Conservation (phyloP, 2,329 filamentous ascomycete species). For the Lithohypha guttulata region DNA sequence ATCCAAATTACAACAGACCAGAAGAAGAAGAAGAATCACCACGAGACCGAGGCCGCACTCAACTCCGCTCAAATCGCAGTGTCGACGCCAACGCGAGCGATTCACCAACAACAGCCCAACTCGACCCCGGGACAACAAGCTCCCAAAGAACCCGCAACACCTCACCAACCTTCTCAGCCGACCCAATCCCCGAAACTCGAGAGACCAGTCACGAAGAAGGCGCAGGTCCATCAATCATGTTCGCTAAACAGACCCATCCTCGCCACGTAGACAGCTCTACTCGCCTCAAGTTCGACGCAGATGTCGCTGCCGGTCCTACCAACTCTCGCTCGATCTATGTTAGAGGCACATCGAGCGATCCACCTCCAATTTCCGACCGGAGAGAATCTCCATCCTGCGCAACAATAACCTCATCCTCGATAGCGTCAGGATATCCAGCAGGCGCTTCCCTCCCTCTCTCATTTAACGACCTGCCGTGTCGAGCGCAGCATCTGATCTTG, state of each 20-base stretch:
- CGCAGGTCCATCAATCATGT: conserved; percentile 63
- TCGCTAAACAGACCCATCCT: conserved; percentile 42
- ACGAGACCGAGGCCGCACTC: not conserved
- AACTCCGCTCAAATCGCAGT: not conserved
- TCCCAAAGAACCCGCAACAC: conserved; percentile 29
- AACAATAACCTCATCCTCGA: conserved; percentile 6
- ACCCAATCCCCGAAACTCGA: conserved; percentile 59
- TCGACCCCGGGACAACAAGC: not conserved
- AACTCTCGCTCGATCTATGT: conserved; percentile 33
- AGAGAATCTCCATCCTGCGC: conserved; percentile 5
- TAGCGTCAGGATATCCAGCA: conserved; percentile 41
- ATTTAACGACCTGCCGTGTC: conserved; percentile 77
- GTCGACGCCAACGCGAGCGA: conserved; percentile 4
- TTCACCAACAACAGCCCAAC: not conserved
- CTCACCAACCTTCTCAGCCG: conserved; percentile 57
- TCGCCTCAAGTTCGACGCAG: conserved; percentile 12
- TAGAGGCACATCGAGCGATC: conserved; percentile 8
- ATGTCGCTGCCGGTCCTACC: conserved; percentile 3
- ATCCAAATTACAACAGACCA: conserved; percentile 1
- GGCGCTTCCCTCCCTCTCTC: conserved; percentile 58
- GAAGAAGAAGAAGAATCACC: conserved; percentile 1
- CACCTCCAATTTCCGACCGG: conserved; percentile 1
- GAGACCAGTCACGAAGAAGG: conserved; percentile 51
- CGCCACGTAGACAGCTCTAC: conserved; percentile 21
- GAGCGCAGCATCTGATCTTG: conserved; percentile 74